Conservation (phyloP, 345 rosid species). For the Ailanthus altissimus region DNA sequence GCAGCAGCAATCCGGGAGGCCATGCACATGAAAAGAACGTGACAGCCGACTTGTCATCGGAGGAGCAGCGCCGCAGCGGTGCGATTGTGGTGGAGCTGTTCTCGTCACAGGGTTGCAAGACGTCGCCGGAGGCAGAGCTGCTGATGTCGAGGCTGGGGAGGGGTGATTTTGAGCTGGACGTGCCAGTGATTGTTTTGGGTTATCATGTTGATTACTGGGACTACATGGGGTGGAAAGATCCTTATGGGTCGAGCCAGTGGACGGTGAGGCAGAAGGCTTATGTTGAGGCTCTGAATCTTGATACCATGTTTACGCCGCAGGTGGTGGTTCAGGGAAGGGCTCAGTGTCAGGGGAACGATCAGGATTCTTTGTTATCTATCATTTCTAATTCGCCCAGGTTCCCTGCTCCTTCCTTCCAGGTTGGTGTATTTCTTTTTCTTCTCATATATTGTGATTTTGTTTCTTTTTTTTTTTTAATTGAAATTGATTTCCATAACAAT, state of each 20-base stretch:
- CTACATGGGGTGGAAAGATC: conserved; percentile 93
- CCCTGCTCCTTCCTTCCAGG: conserved; percentile 68
- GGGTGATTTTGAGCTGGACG: conserved; percentile 69
- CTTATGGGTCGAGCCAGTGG: conserved; percentile 74
- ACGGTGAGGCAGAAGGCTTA: conserved; percentile 91
- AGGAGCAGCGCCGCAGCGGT: conserved; percentile 51
- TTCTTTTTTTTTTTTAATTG: not conserved
- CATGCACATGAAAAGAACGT: conserved; percentile 8
- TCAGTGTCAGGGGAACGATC: conserved; percentile 66
- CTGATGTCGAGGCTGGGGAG: conserved; percentile 82
- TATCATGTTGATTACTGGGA: conserved; percentile 96
- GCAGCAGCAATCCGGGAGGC: not conserved
- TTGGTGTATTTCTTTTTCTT: conserved; percentile 2
- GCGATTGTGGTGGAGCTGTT: conserved; percentile 78
- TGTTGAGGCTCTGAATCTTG: conserved; percentile 75
- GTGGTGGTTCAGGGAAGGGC: conserved; percentile 70
- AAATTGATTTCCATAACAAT: too few relatives aligned
- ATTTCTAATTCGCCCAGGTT: conserved; percentile 62
- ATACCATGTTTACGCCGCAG: conserved; percentile 91
- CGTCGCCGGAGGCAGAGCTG: conserved; percentile 83
- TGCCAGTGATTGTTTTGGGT: conserved; percentile 63
- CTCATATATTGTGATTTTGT: not conserved
- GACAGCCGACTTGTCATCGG: conserved; percentile 36
- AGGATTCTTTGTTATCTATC: conserved; percentile 54
- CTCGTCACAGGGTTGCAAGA: conserved; percentile 84